A percentile compares a stretch with the other conserved stretches of the same genome.
These are phyloP conservation scores for Saturnispora besseyi DNA, from an alignment of 805 yeast genomes.

Conservation along the genomic window DNA sequence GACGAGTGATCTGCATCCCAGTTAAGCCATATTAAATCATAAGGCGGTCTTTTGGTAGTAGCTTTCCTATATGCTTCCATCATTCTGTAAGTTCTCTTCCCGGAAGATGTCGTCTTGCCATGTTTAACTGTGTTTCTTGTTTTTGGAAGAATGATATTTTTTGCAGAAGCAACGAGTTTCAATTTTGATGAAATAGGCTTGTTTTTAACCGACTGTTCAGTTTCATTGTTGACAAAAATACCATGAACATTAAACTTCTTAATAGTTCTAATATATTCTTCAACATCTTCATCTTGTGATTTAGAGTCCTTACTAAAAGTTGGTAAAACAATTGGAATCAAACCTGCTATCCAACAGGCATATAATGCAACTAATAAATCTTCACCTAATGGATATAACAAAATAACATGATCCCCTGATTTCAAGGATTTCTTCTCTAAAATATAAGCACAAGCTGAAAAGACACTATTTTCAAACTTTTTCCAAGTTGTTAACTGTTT, in stretches of 20 bases:
- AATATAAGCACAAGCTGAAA: slow-evolving; percentile 65
- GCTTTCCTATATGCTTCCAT: slow-evolving; percentile 28
- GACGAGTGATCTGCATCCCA: slow-evolving; percentile 67
- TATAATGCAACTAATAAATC: slow-evolving; percentile 75
- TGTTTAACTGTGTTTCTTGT: slow-evolving; percentile 61
- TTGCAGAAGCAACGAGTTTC: slow-evolving; percentile 31
- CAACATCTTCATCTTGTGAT: slow-evolving; percentile 64
- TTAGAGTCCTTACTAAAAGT: slow-evolving; percentile 51
- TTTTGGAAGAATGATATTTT: slow-evolving; percentile 34
- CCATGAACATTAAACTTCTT: slow-evolving; percentile 63
- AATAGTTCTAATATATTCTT: slow-evolving; percentile 55
- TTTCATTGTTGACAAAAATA: slow-evolving; percentile 69
- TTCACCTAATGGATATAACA: slow-evolving; percentile 81
- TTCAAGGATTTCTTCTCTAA: slow-evolving; percentile 53
- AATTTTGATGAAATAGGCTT: slow-evolving; percentile 55
- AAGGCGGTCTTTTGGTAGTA: slow-evolving; percentile 28
- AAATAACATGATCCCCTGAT: slow-evolving; percentile 64
- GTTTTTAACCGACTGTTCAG: slow-evolving; percentile 57
- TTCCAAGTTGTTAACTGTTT: slow-evolving; percentile 53
- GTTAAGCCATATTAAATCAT: slow-evolving; percentile 49
- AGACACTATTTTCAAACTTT: slow-evolving; percentile 66
- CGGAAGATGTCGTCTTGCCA: slow-evolving; percentile 28
- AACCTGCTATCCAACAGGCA: slow-evolving; percentile 79
- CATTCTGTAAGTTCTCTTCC: slow-evolving; percentile 33
- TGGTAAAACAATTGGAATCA: slow-evolving; percentile 66